phyloP scores from a whole-genome alignment of 768 basidiomycete genomes.

The Galerina sulciceps region DNA sequence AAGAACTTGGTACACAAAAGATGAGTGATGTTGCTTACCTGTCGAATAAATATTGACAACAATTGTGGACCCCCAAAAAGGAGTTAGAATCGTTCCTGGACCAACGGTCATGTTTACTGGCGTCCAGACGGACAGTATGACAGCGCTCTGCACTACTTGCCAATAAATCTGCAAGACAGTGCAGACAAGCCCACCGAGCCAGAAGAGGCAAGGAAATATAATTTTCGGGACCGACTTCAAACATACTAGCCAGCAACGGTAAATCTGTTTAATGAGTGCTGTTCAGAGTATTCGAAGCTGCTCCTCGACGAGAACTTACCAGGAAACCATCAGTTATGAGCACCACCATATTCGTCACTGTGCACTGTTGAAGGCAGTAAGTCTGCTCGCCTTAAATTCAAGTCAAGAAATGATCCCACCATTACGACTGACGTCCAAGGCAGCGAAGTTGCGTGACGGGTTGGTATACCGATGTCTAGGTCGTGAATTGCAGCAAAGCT shows the following conservation, averaged over 20 bases:
- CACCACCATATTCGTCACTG: conserved; percentile 5
- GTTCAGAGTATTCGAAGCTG: background rate
- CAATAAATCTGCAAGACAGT: conserved; percentile 9
- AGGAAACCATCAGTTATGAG: conserved; percentile 13
- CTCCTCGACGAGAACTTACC: background rate
- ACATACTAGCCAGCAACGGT: conserved; percentile 9
- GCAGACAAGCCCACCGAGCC: conserved; percentile 6
- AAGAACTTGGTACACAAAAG: too few species aligned
- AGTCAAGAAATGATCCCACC: background rate
- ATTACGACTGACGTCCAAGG: conserved; percentile 13
- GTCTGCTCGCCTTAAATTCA: too few species aligned
- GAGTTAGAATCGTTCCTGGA: conserved; percentile 18
- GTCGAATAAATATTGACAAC: conserved; percentile 18
- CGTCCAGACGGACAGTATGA: conserved; percentile 1
- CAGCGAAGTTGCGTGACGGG: background rate
- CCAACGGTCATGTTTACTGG: conserved; percentile 19
- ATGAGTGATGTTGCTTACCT: background rate
- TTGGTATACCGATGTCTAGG: background rate
- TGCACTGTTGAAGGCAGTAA: background rate
- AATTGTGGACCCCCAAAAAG: conserved; percentile 21
- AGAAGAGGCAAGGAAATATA: conserved; percentile 4
- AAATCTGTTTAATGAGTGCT: background rate
- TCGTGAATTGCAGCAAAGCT: background rate
- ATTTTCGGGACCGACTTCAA: background rate
- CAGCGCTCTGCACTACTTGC: conserved; percentile 2